Conservation (phyloP, 2,329 filamentous ascomycete genomes). For the Phoma sp. region DNA sequence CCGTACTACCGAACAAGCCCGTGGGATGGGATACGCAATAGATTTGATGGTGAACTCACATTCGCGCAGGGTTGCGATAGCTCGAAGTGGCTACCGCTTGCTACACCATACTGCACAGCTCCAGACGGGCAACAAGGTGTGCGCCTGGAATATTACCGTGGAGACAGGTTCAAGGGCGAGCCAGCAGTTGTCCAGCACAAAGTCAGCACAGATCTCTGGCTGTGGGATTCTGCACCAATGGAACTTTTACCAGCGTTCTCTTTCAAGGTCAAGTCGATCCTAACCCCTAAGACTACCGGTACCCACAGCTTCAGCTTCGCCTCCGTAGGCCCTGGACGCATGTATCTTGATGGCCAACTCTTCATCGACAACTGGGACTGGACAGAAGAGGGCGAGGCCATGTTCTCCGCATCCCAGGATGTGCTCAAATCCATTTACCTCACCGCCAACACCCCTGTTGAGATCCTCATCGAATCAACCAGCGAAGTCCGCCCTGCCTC, state of each 20-base stretch:
- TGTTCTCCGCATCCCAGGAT: constrained; percentile 74
- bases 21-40: constrained; percentile 66
- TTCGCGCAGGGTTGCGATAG: constrained; percentile 70
- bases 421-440: constrained; percentile 68
- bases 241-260: constrained; percentile 70
- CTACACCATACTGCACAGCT: constrained; percentile 65
- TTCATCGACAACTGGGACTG: constrained; percentile 73
- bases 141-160: constrained; percentile 69
- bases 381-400: constrained; percentile 73
- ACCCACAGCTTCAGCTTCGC: constrained; percentile 73
- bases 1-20: constrained; percentile 73
- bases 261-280: constrained; percentile 66
- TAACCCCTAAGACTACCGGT: constrained; percentile 66
- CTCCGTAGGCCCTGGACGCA: constrained; percentile 69
- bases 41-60: constrained; percentile 62
- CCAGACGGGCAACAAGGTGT: constrained; percentile 67
- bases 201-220: constrained; percentile 70
- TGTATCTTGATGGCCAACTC: constrained; percentile 67
- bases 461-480: constrained; percentile 70
- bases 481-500: constrained; percentile 69
- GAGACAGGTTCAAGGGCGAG: constrained; percentile 67
- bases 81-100: constrained; percentile 70
- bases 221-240: constrained; percentile 73
- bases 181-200: constrained; percentile 66
- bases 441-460: constrained; percentile 65